Conservation (phyloP, 192 early-diverging fungal genomes). For the Mortierella claussenii region DNA sequence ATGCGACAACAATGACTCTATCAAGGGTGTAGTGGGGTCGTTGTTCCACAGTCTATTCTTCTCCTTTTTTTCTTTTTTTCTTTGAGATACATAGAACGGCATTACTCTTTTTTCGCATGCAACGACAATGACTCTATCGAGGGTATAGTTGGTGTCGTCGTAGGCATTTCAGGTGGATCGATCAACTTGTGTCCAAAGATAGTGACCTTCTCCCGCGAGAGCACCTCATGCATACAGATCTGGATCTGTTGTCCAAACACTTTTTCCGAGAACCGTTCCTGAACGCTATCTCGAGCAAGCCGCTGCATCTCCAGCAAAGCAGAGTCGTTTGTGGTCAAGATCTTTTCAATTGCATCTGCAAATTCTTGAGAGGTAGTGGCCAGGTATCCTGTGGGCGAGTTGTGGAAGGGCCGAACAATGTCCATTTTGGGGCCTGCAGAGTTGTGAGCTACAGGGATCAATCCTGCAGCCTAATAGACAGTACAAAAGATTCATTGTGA, state of each 20-base stretch:
- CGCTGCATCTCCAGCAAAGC: constrained; percentile 61
- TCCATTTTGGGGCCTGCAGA: constrained; percentile 90
- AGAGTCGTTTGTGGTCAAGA: constrained; percentile 52
- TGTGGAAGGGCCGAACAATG: constrained; percentile 71
- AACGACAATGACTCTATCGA: not conserved
- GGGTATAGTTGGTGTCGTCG: not conserved
- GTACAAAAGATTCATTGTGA: not conserved
- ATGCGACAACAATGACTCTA: too few relatives aligned
- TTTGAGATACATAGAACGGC: not conserved
- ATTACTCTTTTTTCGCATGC: too few relatives aligned
- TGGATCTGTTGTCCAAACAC: constrained; percentile 41
- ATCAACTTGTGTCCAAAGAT: constrained; percentile 38
- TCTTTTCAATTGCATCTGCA: constrained; percentile 66
- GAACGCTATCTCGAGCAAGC: constrained; percentile 70
- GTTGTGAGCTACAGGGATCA: constrained; percentile 83
- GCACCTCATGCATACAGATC: constrained; percentile 31
- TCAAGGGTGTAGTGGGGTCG: too few relatives aligned
- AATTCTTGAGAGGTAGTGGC: constrained; percentile 72
- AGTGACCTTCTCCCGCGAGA: constrained; percentile 25
- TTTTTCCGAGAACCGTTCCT: constrained; percentile 77
- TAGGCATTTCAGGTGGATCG: constrained; percentile 6
- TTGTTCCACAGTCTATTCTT: too few relatives aligned
- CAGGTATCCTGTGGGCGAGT: constrained; percentile 67
- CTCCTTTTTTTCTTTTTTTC: not conserved
- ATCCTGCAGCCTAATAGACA: constrained; percentile 73